phyloP scores from a whole-genome alignment of 768 basidiomycete genomes.

The Leccinum disarticulatum region DNA sequence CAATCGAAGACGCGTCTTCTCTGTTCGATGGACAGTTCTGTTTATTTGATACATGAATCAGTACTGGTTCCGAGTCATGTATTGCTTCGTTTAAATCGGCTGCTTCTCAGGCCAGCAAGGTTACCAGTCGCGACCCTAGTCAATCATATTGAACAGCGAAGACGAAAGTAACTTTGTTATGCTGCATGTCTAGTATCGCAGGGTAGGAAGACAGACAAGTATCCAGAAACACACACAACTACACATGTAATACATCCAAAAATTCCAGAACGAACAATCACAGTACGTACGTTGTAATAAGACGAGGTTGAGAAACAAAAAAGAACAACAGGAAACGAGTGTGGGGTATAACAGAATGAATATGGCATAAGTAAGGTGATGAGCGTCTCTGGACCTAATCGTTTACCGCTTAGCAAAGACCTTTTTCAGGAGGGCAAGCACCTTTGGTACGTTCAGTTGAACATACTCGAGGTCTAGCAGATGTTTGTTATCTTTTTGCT shows the following conservation, averaged over 20 bases:
- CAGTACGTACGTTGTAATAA: constrained; percentile 23
- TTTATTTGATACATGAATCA: too few species aligned
- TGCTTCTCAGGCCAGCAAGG: too few species aligned
- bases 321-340: constrained; percentile 15
- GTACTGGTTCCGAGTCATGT: too few species aligned
- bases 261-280: constrained; percentile 31
- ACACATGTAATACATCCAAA: constrained; percentile 37
- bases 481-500: constrained; percentile 99
- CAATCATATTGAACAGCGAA: not conserved
- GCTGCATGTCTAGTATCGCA: constrained; percentile 8
- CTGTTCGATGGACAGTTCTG: too few species aligned
- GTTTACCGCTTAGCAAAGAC: constrained; percentile 84
- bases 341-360: constrained; percentile 35
- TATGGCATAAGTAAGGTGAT: constrained; percentile 35
- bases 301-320: constrained; percentile 7
- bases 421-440: constrained; percentile 88
- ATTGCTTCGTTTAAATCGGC: too few species aligned
- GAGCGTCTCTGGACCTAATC: not conserved
- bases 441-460: constrained; percentile 94
- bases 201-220: constrained; percentile 34
- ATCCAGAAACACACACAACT: constrained; percentile 39
- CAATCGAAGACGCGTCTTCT: too few species aligned
- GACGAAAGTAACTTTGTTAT: not conserved
- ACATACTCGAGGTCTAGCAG: constrained; percentile 97
- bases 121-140: not conserved